A percentile compares a stretch with the other conserved stretches of the same genome.
Evolutionary conservation across 2,329 filamentous ascomycete species (phyloP).

Genomic region (Teratosphaeria pseudoeucalypti): DNA sequence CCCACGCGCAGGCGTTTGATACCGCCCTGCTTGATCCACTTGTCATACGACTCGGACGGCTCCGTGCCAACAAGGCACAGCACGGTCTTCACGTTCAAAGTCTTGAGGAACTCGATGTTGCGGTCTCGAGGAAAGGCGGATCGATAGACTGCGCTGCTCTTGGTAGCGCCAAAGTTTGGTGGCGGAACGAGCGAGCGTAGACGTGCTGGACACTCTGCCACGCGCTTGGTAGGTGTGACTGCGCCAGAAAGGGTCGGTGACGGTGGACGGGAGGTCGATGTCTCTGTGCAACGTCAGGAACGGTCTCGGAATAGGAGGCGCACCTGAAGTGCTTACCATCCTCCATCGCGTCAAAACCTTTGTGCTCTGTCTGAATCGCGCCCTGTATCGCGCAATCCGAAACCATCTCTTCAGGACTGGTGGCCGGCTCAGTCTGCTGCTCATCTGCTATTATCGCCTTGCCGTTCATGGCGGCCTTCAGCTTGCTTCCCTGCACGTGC

Average conservation of each 20-base stretch:
- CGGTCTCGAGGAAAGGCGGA: slow-evolving; percentile 66
- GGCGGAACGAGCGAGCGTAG: slow-evolving; percentile 40
- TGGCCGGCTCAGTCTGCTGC: neutral
- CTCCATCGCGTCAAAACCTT: slow-evolving; percentile 2
- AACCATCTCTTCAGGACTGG: neutral
- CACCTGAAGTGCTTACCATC: slow-evolving; percentile 1
- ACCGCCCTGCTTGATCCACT: slow-evolving; percentile 54
- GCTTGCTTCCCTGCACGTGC: neutral
- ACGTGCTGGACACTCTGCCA: slow-evolving; percentile 21
- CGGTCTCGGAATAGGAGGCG: neutral
- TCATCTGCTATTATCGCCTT: neutral
- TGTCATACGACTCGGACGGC: slow-evolving; percentile 36
- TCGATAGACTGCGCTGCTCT: slow-evolving; percentile 63
- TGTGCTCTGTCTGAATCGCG: neutral
- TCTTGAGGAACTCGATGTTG: slow-evolving; percentile 60
- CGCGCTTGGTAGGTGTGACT: slow-evolving; percentile 11
- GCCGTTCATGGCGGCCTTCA: neutral
- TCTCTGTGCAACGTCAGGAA: slow-evolving; percentile 1
- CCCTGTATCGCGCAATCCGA: neutral
- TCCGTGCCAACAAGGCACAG: slow-evolving; percentile 49
- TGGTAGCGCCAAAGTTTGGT: slow-evolving; percentile 65
- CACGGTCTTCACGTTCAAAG: slow-evolving; percentile 65
- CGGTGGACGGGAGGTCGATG: slow-evolving; percentile 14
- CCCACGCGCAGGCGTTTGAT: slow-evolving; percentile 67
- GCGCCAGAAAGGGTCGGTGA: slow-evolving; percentile 16